Evolutionary conservation across 2,329 filamentous ascomycete species (phyloP).

Genomic region (Xylaria digitata): DNA sequence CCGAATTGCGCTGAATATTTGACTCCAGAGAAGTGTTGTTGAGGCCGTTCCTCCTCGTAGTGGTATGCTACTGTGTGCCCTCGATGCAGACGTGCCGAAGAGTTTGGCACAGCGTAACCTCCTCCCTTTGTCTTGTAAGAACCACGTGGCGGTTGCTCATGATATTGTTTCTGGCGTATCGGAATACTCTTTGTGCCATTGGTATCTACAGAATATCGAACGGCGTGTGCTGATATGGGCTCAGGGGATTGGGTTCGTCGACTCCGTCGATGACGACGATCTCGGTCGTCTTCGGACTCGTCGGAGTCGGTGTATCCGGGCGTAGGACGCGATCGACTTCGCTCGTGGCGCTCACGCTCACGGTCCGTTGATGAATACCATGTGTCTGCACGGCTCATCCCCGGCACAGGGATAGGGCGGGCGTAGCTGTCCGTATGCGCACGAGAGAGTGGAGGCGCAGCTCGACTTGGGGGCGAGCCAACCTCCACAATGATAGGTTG

Average conservation of each 20-base stretch:
- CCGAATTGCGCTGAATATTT: constrained; percentile 37
- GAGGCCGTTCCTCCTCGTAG: constrained; percentile 38
- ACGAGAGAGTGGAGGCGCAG: constrained; percentile 38
- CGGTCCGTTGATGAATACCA: constrained; percentile 41
- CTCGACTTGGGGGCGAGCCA: constrained; percentile 30
- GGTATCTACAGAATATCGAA: constrained; percentile 31
- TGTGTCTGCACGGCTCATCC: constrained; percentile 42
- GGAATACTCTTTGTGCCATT: constrained; percentile 33
- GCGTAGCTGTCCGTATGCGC: constrained; percentile 45
- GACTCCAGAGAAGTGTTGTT: constrained; percentile 39
- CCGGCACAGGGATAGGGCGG: constrained; percentile 39
- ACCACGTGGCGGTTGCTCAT: constrained; percentile 32
- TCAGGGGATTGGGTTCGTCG: constrained; percentile 46
- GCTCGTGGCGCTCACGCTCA: constrained; percentile 42
- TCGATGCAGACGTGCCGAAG: constrained; percentile 39
- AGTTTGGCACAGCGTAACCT: constrained; percentile 40
- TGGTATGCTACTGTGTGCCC: constrained; percentile 32
- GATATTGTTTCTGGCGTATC: constrained; percentile 36
- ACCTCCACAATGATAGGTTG: constrained; percentile 44
- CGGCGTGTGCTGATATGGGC: constrained; percentile 24
- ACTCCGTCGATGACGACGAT: constrained; percentile 41
- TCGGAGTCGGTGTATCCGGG: constrained; percentile 39
- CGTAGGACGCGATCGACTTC: constrained; percentile 30
- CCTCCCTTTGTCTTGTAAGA: constrained; percentile 33
- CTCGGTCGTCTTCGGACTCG: constrained; percentile 45